Evolutionary conservation across 1,139 yeast genomes (phyloP).

Genomic region (Pichia sp.): DNA sequence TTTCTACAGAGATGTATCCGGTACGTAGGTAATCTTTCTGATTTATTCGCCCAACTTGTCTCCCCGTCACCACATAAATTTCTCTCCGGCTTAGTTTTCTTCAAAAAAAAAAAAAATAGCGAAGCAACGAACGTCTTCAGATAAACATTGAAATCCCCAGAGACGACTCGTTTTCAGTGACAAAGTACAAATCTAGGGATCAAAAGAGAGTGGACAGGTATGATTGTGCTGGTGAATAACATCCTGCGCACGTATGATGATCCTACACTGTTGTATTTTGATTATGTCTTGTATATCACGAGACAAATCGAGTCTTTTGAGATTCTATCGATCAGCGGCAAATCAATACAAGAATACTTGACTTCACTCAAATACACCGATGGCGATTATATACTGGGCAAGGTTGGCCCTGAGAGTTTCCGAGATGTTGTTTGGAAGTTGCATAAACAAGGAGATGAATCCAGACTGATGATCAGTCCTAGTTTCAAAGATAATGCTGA

Average conservation of each 20-base stretch:
- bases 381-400: conserved; percentile 21
- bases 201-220: too few relatives aligned
- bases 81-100: too few relatives aligned
- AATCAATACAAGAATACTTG: conserved; percentile 12
- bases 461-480: too few relatives aligned
- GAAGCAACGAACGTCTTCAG: too few relatives aligned
- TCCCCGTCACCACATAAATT: too few relatives aligned
- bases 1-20: too few relatives aligned
- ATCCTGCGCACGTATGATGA: conserved; percentile 11
- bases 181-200: too few relatives aligned
- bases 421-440: conserved; percentile 8
- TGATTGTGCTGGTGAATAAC: conserved; percentile 16
- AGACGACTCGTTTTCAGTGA: too few relatives aligned
- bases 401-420: conserved; percentile 13
- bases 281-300: conserved; percentile 10
- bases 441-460: background rate
- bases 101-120: too few relatives aligned
- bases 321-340: conserved; percentile 8
- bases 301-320: conserved; percentile 7
- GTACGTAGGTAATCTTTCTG: too few relatives aligned
- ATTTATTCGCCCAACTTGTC: too few relatives aligned
- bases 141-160: too few relatives aligned
- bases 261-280: conserved; percentile 11
- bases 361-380: conserved; percentile 7
- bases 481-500: background rate